Conservation (phyloP, 352 stramenopile species). For the Thalassiosira hispida region DNA sequence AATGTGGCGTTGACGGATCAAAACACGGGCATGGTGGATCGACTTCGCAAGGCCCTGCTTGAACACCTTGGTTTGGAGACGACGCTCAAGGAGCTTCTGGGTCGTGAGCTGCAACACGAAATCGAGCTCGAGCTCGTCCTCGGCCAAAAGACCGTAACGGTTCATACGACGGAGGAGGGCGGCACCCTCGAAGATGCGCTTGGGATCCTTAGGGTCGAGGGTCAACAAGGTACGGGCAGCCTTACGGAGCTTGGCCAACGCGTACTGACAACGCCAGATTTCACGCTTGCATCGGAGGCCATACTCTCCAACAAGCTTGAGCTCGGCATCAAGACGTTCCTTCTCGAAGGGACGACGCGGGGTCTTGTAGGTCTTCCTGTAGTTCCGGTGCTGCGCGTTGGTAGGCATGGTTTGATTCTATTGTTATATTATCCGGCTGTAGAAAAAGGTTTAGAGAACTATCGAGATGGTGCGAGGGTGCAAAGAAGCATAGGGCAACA, state of each 20-base stretch:
- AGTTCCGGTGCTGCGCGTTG: conserved; percentile 64
- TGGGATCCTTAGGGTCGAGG: conserved; percentile 97
- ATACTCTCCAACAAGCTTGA: conserved; percentile 99
- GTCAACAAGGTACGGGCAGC: conserved; percentile 97
- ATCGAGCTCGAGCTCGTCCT: conserved; percentile 98
- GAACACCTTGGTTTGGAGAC: conserved; percentile 97
- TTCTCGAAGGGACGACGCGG: conserved; percentile 99
- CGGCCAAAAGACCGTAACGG: conserved; percentile 95
- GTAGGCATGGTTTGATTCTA: conserved; percentile 50
- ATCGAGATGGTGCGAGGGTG: neutral
- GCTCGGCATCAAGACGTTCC: conserved; percentile 98
- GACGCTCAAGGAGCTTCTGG: conserved; percentile 98
- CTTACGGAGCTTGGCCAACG: conserved; percentile 99
- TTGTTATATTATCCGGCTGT: conserved; percentile 1
- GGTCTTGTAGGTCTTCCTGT: conserved; percentile 99
- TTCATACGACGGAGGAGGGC: conserved; percentile 97
- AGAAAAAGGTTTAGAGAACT: neutral
- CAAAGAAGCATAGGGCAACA: too few species aligned
- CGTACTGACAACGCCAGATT: conserved; percentile 99
- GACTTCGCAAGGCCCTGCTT: conserved; percentile 99
- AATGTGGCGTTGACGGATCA: conserved; percentile 99
- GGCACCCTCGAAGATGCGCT: conserved; percentile 98
- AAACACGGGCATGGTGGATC: conserved; percentile 98
- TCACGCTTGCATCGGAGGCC: conserved; percentile 99
- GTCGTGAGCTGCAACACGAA: conserved; percentile 98